Evolutionary conservation across 495 filamentous ascomycete species (phyloP), one percentile per base, ranked within the genome.

Genomic region (Podospora didyma): DNA sequence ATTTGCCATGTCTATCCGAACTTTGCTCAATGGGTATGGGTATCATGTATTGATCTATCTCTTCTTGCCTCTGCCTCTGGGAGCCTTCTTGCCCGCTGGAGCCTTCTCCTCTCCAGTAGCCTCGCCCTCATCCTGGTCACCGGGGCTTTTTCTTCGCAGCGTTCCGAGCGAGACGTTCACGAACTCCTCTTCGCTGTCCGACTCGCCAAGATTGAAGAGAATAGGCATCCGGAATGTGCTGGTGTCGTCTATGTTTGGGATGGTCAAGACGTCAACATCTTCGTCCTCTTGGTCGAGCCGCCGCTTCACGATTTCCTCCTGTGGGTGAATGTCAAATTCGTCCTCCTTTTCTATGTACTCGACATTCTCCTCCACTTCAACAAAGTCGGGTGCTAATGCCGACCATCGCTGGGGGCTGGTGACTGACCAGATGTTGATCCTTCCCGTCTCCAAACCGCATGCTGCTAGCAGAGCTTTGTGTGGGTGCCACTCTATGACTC

Each of bases 401-500:
- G 91, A 96, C 94, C 94, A 99, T 57, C 92, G 87, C 66, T 99
- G 94, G 1, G 92, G 91, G 17, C 87, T 89, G 24, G 89, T 85
- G 49, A 95, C 92, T 19, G 89, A 89, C 95, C 95, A 99, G 12
- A 93, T 85, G 70, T 95, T 94, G 26, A 97, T 86, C 54, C 87
- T 82, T 1, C 94, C 94, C 1, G 86, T 86, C 68, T 97, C 94
- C 1, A 96, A 78, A 10, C 94, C 95, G 57, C 89, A 91, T 20
- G 92, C 93, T 1, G 89, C 92, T 19, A 99, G 80, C 57, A 96
- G 73, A 1, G 94, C 90, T n/a, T 88, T 82, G 48, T 86, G 79
- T 2, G 94, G 95, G 69, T 99, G 94, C 94, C 94, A 99, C 78
- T 98, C 94, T 1, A 97, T 89, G 6, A 92, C 86, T 20, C 91